Conservation (phyloP, 2,329 filamentous ascomycete genomes). For the Chrysosporium queenslandicum region DNA sequence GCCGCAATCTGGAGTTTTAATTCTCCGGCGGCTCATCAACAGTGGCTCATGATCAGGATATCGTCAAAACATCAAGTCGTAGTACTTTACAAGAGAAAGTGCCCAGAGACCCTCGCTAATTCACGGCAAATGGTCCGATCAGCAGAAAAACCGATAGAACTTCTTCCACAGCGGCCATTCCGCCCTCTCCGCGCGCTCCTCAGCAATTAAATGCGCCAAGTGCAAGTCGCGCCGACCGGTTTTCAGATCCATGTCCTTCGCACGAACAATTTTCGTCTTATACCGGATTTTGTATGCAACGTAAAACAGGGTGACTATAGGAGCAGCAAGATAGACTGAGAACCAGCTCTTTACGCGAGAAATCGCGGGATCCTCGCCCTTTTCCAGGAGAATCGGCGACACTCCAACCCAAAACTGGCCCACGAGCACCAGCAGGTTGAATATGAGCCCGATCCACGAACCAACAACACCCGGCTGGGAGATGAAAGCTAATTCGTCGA, state of each 20-base stretch:
- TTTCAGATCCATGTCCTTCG: slow-evolving; percentile 20
- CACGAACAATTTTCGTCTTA: slow-evolving; percentile 18
- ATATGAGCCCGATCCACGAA: slow-evolving; percentile 53
- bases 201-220: slow-evolving; percentile 62
- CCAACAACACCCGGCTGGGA: slow-evolving; percentile 45
- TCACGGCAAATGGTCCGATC: slow-evolving; percentile 10
- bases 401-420: slow-evolving; percentile 73
- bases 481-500: slow-evolving; percentile 33
- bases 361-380: slow-evolving; percentile 35
- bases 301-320: slow-evolving; percentile 34
- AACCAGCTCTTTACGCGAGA: slow-evolving; percentile 43
- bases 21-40: no score
- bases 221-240: slow-evolving; percentile 22
- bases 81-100: no score
- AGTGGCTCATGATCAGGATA: no score
- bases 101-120: no score
- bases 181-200: slow-evolving; percentile 64
- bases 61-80: no score
- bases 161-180: slow-evolving; percentile 69
- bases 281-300: slow-evolving; percentile 22
- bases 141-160: slow-evolving; percentile 64
- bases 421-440: slow-evolving; percentile 54
- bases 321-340: slow-evolving; percentile 37
- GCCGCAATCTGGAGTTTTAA: no score
- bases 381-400: slow-evolving; percentile 53